Evolutionary conservation across 305 asterid species (phyloP).

Genomic region (Fraxinus ornus): DNA sequence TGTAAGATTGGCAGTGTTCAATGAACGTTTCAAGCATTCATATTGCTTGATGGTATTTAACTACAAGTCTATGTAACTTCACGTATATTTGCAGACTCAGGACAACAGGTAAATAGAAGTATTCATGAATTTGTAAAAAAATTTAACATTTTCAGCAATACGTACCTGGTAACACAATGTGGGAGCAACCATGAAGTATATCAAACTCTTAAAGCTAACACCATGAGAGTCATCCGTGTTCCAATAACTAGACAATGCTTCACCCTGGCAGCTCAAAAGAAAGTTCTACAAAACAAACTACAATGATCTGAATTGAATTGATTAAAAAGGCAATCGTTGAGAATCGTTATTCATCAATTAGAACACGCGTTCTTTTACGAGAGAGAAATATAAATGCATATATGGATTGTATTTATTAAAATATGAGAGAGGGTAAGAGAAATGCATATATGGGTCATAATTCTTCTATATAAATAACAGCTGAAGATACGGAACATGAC

Average conservation of each 20-base stretch:
- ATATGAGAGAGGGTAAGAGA: not conserved
- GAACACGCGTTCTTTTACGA: not conserved
- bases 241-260: conserved; percentile 48
- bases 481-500: not conserved
- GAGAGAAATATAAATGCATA: not conserved
- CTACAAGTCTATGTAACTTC: not conserved
- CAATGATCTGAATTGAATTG: not conserved
- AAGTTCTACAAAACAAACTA: conserved; percentile 9
- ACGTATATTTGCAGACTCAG: not conserved
- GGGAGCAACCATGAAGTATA: conserved; percentile 91
- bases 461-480: not conserved
- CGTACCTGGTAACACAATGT: conserved; percentile 93
- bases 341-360: conserved; percentile 2
- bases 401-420: not conserved
- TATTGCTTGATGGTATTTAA: conserved; percentile 4
- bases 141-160: conserved; percentile 4
- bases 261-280: conserved; percentile 44
- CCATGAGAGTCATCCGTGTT: conserved; percentile 52
- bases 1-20: conserved; percentile 4
- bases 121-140: conserved; percentile 1
- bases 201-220: conserved; percentile 72
- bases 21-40: conserved; percentile 1
- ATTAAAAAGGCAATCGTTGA: conserved; percentile 15
- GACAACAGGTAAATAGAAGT: not conserved
- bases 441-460: not conserved